Evolutionary conservation across 2,329 filamentous ascomycete species (phyloP), one percentile per base, ranked within the genome.

Genomic region (Rhynchosporium secalis): DNA sequence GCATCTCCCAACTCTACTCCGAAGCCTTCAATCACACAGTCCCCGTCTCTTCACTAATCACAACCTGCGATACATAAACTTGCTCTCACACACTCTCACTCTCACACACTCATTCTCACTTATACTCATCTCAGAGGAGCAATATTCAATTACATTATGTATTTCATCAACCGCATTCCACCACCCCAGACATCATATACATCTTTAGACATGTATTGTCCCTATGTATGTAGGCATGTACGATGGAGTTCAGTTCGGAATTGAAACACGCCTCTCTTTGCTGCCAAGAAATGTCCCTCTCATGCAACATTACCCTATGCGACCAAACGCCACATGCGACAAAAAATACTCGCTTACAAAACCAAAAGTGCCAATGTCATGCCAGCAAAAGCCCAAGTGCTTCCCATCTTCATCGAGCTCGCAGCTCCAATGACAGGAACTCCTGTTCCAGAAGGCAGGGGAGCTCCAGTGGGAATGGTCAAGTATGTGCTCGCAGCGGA

Each of bases 291-390:
- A 20, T 20, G 20, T 20, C 20, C 20, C 20, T 20, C 20, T 38
- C 49, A 31, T 52, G 38, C 33, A 52, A 38, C 38, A 52, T 8
- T n/a, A 31, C 49, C 31, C 49, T 38, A 38, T 38, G 48, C 48
- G 29, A 51, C 33, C 20, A 20, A 52, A 36, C 4, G 29, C n/a
- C 33, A 38, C 49, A 38, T 52, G 26, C 36, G 38, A 38, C 33
- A 52, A 52, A 52, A 20, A 20, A 1, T 1, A 20, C 20, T 20
- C 20, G 20, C 20, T 20, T 20, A 31, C 33, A 52, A 26, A 20
- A 52, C 31, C 49, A 52, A 52, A 52, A 52, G 33, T 26, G 31
- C 49, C 49, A 52, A 38, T 38, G 31, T 33, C 36, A 52, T 40
- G 20, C 31, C 26, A 38, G 49, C 49, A 33, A 52, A 10, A 12